These are phyloP conservation scores for Henningerozyma blattae DNA, from an alignment of 805 yeast genomes.

Conservation along the genomic window DNA sequence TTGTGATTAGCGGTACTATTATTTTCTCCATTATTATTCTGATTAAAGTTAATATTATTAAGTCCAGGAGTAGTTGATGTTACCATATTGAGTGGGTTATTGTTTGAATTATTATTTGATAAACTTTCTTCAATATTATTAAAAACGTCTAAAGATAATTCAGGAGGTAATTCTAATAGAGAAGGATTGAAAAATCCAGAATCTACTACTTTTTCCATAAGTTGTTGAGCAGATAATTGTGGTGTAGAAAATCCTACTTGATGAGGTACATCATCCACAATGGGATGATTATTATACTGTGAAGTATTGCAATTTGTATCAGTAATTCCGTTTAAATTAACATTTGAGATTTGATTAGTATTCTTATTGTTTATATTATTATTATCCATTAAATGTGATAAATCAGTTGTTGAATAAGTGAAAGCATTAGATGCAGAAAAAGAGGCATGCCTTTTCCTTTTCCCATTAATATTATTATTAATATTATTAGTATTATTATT, in stretches of 20 bases:
- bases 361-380: constrained; percentile 1
- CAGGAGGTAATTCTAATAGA: constrained; percentile 14
- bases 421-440: constrained; percentile 32
- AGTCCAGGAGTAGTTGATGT: not conserved
- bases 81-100: not conserved
- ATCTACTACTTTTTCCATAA: constrained; percentile 23
- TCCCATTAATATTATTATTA: constrained; percentile 6
- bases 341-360: constrained; percentile 1
- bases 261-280: constrained; percentile 31
- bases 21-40: not conserved
- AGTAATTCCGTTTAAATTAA: constrained; percentile 5
- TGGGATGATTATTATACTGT: not conserved
- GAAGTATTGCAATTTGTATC: constrained; percentile 1
- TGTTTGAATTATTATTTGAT: not conserved
- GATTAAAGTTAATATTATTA: not conserved
- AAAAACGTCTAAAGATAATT: constrained; percentile 7
- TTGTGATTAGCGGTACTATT: not conserved
- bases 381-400: not conserved
- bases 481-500: not conserved
- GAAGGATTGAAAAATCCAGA: constrained; percentile 19
- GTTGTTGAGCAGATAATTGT: constrained; percentile 43
- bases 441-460: constrained; percentile 30
- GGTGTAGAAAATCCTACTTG: constrained; percentile 80
- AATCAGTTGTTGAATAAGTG: constrained; percentile 19
- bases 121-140: not conserved